Base-by-base conservation (phyloP, 331 rosid genomes). In the Pyrus hybrid region DNA sequence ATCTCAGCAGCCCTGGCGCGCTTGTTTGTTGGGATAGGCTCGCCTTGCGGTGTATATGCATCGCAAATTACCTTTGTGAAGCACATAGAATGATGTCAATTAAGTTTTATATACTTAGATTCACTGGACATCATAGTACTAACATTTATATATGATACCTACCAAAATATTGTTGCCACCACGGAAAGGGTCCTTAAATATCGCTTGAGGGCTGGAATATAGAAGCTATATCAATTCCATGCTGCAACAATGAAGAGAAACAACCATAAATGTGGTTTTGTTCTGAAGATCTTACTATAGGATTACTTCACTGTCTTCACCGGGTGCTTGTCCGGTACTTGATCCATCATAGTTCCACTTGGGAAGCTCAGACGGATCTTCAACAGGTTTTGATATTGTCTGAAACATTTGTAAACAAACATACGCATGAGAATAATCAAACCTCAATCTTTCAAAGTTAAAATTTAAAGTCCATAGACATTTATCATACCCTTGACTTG, bases 101-200 rank as follows among this genome's bases (percentile, higher is more conserved):
- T 73, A 29, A 86, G 79, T 10, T 41, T 61, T 70, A 61, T 68
- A 22, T 4, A 47, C 16, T 83, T 29, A 74, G 61, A 53, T 76
- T 81, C 60, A 76, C 77, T 17, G 62, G 76, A 60, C 67, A 21
- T 22, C 68, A 11, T 2, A 45, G 60, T 17, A 26, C 30, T 32
- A 22, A 13, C 21, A 25, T 57, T 13, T 56, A 57, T 56, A 71
- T 56, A 2, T 57, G 45, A 72, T 47, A 66, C 91, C 75, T 85
- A 95, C 99, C 98, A 95, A 87, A 82, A 95, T 92, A 68, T 95
- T 89, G 89, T 95, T 95, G 11, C 99, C 98, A n/a, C 99, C 98
- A 7, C 99, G 99, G 77, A 95, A 95, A 72, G 99, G 99, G 65
- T 95, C 99, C 85, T 80, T 95, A 77, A 91, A 95, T 79, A 92